Conservation (phyloP, 306 rosid species). For the Corylus americana region DNA sequence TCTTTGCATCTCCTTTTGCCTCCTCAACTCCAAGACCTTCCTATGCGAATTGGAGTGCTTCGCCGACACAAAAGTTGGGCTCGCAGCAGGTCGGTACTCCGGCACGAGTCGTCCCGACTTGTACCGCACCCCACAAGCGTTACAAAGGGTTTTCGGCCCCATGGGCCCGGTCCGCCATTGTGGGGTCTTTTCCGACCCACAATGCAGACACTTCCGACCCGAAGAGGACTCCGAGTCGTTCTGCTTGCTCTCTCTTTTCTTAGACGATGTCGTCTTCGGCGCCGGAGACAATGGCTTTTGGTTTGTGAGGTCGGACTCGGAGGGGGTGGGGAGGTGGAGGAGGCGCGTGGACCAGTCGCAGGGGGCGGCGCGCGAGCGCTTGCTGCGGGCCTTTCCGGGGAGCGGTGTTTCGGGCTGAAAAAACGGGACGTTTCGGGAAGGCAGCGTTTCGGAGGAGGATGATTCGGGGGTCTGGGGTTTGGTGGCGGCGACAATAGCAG, state of each 20-base stretch:
- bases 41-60: slow-evolving; percentile 73
- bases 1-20: slow-evolving; percentile 58
- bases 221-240: slow-evolving; percentile 29
- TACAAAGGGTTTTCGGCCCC: slow-evolving; percentile 77
- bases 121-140: slow-evolving; percentile 72
- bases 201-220: slow-evolving; percentile 63
- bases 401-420: slow-evolving; percentile 74
- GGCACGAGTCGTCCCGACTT: slow-evolving; percentile 69
- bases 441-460: slow-evolving; percentile 65
- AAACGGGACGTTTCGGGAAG: slow-evolving; percentile 48
- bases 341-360: slow-evolving; percentile 98
- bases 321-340: slow-evolving; percentile 55
- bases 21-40: slow-evolving; percentile 67
- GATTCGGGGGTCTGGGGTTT: slow-evolving; percentile 78
- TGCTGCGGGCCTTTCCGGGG: slow-evolving; percentile 94
- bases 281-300: slow-evolving; percentile 9
- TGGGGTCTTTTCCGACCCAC: slow-evolving; percentile 70
- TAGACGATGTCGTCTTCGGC: slow-evolving; percentile 12
- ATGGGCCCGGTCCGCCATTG: slow-evolving; percentile 78
- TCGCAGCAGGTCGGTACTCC: slow-evolving; percentile 72
- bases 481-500: neutral
- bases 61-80: slow-evolving; percentile 61
- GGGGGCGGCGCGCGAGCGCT: slow-evolving; percentile 92
- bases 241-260: slow-evolving; percentile 42
- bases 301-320: slow-evolving; percentile 17